phyloP scores from a whole-genome alignment of 352 stramenopile genomes.

The Phytopythium oedochilum region DNA sequence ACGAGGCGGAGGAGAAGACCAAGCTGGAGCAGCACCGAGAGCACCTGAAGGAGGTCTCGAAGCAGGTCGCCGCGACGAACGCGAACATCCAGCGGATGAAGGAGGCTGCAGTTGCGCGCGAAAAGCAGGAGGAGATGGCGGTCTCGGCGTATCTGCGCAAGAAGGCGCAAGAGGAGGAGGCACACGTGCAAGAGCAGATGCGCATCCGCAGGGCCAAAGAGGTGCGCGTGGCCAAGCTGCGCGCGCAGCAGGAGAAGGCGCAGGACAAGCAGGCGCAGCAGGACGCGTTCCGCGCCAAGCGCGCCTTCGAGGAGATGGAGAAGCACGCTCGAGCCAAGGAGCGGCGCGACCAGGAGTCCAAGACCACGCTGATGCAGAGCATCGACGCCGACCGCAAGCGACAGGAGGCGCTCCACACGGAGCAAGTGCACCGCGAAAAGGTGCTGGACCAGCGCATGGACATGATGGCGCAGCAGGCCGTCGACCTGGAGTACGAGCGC shows the following conservation, averaged over 20 bases:
- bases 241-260: slow-evolving; percentile 76
- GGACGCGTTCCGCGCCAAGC: slow-evolving; percentile 72
- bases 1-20: slow-evolving; percentile 56
- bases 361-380: slow-evolving; percentile 33
- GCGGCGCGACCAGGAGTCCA: slow-evolving; percentile 38
- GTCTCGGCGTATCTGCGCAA: slow-evolving; percentile 62
- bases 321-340: slow-evolving; percentile 50
- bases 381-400: slow-evolving; percentile 52
- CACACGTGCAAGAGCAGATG: slow-evolving; percentile 52
- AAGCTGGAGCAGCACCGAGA: slow-evolving; percentile 51
- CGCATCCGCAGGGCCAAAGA: slow-evolving; percentile 70
- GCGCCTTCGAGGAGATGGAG: slow-evolving; percentile 62
- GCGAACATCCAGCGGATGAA: slow-evolving; percentile 67
- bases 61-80: slow-evolving; percentile 59
- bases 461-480: slow-evolving; percentile 29
- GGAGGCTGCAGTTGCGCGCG: slow-evolving; percentile 29
- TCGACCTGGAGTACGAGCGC: slow-evolving; percentile 38
- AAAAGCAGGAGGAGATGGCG: slow-evolving; percentile 66
- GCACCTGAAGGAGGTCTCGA: slow-evolving; percentile 32
- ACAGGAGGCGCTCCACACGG: slow-evolving; percentile 43
- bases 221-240: slow-evolving; percentile 63
- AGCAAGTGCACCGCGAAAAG: slow-evolving; percentile 34
- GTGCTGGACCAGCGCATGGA: slow-evolving; percentile 40
- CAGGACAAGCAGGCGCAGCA: slow-evolving; percentile 67
- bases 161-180: slow-evolving; percentile 67